These are phyloP conservation scores for Tolypocladium capitatum DNA, from an alignment of 2,329 filamentous ascomycete species.

Conservation along the genomic window DNA sequence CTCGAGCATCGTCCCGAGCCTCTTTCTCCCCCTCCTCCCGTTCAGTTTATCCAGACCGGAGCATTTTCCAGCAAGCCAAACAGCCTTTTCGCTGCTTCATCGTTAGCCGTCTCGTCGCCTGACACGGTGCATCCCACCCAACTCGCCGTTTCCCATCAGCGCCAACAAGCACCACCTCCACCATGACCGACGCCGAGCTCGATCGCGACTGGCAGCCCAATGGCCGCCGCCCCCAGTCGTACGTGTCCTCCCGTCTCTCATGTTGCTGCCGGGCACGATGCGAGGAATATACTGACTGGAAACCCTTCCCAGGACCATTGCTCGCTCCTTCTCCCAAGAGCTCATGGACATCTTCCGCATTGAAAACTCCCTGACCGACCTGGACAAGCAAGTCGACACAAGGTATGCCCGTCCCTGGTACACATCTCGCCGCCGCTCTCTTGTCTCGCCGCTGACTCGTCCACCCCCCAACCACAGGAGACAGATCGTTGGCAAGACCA, in stretches of 20 bases:
- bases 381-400: conserved; percentile 63
- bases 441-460: neutral
- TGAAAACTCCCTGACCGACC: conserved; percentile 60
- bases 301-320: conserved; percentile 54
- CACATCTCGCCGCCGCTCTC: conserved; percentile 2
- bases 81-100: neutral
- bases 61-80: neutral
- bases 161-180: conserved; percentile 8
- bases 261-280: neutral
- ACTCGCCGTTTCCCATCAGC: neutral
- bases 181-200: conserved; percentile 51
- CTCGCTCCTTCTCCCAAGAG: conserved; percentile 73
- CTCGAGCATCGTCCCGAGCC: neutral
- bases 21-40: neutral
- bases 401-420: conserved; percentile 46
- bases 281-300: neutral
- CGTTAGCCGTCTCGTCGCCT: neutral
- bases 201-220: conserved; percentile 72
- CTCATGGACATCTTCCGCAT: conserved; percentile 84
- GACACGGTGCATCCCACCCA: neutral
- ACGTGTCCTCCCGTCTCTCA: conserved; percentile 27
- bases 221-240: conserved; percentile 71
- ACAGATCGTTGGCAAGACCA: conserved; percentile 60
- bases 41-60: neutral
- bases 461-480: conserved; percentile 42